Evolutionary conservation across 1,284 basidiomycete species (phyloP), one percentile per base, ranked within the genome.

Genomic region (Cystobasidiaceae sp.): DNA sequence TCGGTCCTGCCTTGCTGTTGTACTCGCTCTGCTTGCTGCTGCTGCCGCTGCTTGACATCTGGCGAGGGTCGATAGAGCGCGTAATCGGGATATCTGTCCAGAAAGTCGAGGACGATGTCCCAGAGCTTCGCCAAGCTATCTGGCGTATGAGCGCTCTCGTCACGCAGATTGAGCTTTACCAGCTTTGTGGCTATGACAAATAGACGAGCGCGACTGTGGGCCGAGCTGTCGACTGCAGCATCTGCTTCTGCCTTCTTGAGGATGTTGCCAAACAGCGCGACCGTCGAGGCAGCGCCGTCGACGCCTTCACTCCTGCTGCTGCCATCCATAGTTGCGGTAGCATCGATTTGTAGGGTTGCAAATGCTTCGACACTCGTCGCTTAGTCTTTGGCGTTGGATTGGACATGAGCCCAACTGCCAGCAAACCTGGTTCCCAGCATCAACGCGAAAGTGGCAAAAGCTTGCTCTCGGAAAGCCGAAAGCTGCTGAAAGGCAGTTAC

Each of bases 101-200:
- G 50, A 45, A 64, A 64, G 43, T 49, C 37, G 34, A 64, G 19
- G 32, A 64, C 39, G 21, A 55, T 34, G 9, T 45, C 43, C 61
- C 61, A 64, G 30, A 64, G 13, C 21, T 15, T 34, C 17, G 41
- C 43, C 21, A 19, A 27, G 6, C 21, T 32, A n/a, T 15, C 28
- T 13, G 8, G 7, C 15, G 25, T 6, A 28, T 8, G 19, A 17
- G 41, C 3, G 17, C 25, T 9, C 13, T 61, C 58, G 33, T 61
- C 58, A 23, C 23, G 45, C 13, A 61, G 27, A 23, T 61, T 61
- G 21, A 62, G 32, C 37, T 52, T 54, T 5, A 28, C 41, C 28
- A 64, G 28, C 27, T 56, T 55, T 17, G 61, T 64, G 19, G 52
- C 43, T 37, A 64, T 48, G 30, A 48, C 28, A 33, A 64, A 64